Evolutionary conservation across 2,329 filamentous ascomycete genomes (phyloP).

Genomic region (Talaromyces sp.): DNA sequence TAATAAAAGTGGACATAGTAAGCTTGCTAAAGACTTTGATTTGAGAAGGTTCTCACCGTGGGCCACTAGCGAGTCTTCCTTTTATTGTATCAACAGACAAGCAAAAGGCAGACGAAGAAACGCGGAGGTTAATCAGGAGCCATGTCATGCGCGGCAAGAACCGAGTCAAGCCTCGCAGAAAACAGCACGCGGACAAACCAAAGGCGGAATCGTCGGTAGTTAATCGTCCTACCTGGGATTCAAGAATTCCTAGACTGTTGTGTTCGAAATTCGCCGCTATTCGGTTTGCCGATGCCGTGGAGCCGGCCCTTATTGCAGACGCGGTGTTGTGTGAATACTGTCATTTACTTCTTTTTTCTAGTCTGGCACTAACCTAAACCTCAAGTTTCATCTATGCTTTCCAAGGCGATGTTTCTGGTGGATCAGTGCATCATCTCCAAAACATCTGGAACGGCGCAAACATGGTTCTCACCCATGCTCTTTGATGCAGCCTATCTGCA

Average conservation of each 20-base stretch:
- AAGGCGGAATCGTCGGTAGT: too few relatives aligned
- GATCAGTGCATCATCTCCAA: background rate
- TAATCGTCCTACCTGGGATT: background rate
- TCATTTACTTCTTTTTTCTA: background rate
- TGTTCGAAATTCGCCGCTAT: background rate
- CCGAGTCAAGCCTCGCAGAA: background rate
- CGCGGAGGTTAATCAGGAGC: background rate
- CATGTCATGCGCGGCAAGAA: background rate
- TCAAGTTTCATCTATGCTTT: background rate
- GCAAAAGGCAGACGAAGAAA: background rate
- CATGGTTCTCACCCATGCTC: background rate
- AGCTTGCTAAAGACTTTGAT: too few relatives aligned
- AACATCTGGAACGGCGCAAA: background rate
- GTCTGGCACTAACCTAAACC: background rate
- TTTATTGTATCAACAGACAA: background rate
- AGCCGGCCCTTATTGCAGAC: background rate
- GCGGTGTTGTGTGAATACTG: too few relatives aligned
- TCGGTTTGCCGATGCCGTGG: background rate
- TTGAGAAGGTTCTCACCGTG: too few relatives aligned
- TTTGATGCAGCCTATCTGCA: background rate
- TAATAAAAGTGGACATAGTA: background rate
- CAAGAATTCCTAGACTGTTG: background rate
- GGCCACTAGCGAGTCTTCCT: background rate
- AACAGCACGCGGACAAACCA: background rate
- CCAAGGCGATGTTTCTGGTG: background rate